Evolutionary conservation across 768 basidiomycete genomes (phyloP).

Genomic region (Symmetrospora coprosmae): DNA sequence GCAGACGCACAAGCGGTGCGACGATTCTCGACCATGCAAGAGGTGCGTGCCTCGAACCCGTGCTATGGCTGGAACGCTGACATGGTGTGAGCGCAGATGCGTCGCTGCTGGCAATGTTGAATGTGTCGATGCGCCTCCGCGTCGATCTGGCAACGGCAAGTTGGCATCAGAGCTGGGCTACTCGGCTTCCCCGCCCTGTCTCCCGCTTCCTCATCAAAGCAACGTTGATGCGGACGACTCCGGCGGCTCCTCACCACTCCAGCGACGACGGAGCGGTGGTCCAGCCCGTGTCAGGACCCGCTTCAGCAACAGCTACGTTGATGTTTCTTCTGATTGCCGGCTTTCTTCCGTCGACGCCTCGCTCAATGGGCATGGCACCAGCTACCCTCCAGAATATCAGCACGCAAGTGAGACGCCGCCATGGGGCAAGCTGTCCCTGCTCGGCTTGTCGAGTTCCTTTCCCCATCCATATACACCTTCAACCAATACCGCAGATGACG

Average conservation of each 20-base stretch:
- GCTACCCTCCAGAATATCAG: too few species aligned
- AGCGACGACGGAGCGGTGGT: too few species aligned
- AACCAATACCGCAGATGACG: too few species aligned
- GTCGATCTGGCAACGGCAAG: not conserved
- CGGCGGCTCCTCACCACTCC: not conserved
- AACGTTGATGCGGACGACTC: not conserved
- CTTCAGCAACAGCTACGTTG: too few species aligned
- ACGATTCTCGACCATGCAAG: slow-evolving; percentile 5
- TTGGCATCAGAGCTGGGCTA: not conserved
- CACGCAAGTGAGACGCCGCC: too few species aligned
- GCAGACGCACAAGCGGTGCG: slow-evolving; percentile 17
- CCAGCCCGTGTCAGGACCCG: too few species aligned
- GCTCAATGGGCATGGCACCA: too few species aligned
- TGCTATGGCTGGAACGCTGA: not conserved
- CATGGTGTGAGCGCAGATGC: not conserved
- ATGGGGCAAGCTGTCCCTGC: too few species aligned
- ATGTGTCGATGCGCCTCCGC: not conserved
- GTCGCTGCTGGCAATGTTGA: not conserved
- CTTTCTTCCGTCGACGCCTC: too few species aligned
- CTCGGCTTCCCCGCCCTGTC: not conserved
- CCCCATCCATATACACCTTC: too few species aligned
- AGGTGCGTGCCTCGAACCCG: not conserved
- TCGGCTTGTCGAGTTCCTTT: too few species aligned
- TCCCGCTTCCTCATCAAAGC: not conserved
- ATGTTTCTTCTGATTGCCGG: too few species aligned